Base-by-base conservation (phyloP, 169 alveolate species). In the Plasmodium yoelii region DNA sequence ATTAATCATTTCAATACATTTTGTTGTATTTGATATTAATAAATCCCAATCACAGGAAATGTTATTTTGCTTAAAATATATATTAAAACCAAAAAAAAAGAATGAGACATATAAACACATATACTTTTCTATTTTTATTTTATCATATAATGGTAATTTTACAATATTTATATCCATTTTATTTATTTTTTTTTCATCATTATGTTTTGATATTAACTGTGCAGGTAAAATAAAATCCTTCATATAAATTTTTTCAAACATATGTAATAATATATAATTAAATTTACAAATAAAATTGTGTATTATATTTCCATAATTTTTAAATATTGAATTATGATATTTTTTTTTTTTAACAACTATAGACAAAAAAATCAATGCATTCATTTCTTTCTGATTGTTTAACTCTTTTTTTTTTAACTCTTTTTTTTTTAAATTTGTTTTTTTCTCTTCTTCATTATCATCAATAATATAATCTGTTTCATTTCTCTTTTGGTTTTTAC, bases 261-360 rank as follows among this genome's bases (percentile, higher is more conserved):
- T 55, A 49, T 56, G 39, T 44, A 82, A 61, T 18, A 69, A 72
- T 22, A 55, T 67, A 55, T 18, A 67, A 44, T 68, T 82, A 28
- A 82, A 82, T 69, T 82, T 82, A 47, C 42, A 34, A 56, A 68
- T 53, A 26, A 82, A 42, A 42, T 82, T 82, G 18, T 82, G 61
- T 24, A 68, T 55, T 53, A 82, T 69, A 28, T 60, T 22, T 5
- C 44, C 26, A 42, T 39, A 82, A 2, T 28, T 13, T 60, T 68
- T 68, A 44, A 82, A 82, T 44, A 82, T 12, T 6, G 69, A 34
- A 51, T 82, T 13, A 4, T 82, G 84, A 68, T 82, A 82, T 57
- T 82, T 82, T 49, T 82, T 82, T 34, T 82, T 82, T 19, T 82
- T 67, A 15, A 82, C 84, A 28, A 82, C 18, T 4, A 82, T 59